These are phyloP conservation scores for Eucalyptus dawsonii DNA, from an alignment of 345 rosid species.

Conservation along the genomic window DNA sequence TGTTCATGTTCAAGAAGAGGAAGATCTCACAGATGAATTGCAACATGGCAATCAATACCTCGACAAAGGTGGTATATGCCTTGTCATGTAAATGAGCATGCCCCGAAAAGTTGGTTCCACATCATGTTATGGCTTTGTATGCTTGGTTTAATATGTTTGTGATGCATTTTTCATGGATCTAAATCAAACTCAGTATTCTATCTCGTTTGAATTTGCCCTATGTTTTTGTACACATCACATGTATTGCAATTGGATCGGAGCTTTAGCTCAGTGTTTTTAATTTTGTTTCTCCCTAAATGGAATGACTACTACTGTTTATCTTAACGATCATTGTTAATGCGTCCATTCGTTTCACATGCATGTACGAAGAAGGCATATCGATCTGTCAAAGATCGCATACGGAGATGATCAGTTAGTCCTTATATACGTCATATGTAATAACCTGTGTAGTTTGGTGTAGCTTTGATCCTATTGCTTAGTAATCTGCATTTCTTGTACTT, in stretches of 20 bases:
- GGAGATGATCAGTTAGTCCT: background rate
- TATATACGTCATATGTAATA: background rate
- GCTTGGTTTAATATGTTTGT: background rate
- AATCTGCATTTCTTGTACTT: background rate
- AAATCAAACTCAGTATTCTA: background rate
- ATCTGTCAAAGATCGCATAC: background rate
- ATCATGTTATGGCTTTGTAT: background rate
- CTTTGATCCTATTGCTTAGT: background rate
- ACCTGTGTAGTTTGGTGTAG: background rate
- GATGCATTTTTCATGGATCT: background rate
- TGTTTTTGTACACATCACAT: background rate
- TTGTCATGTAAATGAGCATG: background rate
- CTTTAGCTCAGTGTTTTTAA: background rate
- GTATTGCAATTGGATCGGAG: background rate
- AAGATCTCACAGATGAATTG: background rate
- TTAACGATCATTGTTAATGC: background rate
- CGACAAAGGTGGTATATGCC: background rate
- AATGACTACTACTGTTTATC: background rate
- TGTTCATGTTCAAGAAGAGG: constrained; percentile 1
- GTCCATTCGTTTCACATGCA: background rate
- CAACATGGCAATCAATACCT: background rate
- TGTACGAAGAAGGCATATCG: background rate
- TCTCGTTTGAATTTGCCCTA: background rate
- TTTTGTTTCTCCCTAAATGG: background rate
- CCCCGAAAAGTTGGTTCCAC: background rate